phyloP scores from a whole-genome alignment of 2,329 filamentous ascomycete genomes.

The Raffaelea ambrosiae region DNA sequence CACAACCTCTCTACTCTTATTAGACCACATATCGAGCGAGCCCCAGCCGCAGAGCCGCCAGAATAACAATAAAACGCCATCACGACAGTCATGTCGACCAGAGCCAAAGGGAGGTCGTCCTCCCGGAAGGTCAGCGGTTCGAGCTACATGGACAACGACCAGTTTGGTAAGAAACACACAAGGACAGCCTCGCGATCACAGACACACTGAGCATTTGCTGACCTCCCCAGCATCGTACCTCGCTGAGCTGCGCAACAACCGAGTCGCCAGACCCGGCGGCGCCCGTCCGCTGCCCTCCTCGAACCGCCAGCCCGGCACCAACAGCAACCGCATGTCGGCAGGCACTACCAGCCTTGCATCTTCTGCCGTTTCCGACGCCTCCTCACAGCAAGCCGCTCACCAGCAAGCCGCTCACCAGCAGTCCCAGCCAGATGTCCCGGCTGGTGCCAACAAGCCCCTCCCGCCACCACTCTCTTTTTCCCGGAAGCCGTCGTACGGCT shows the following conservation, averaged over 20 bases:
- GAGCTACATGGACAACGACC: constrained; percentile 57
- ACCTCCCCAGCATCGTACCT: constrained; percentile 57
- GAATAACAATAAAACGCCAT: too few relatives aligned
- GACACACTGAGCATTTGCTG: not conserved
- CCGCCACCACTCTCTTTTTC: not conserved
- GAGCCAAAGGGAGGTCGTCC: constrained; percentile 22
- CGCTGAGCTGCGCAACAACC: constrained; percentile 60
- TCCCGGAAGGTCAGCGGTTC: constrained; percentile 51
- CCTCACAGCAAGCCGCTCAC: constrained; percentile 15
- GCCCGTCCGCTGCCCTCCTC: constrained; percentile 52
- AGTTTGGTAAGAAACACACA: constrained; percentile 51
- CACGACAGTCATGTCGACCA: constrained; percentile 20
- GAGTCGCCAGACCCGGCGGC: constrained; percentile 59
- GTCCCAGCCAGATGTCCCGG: constrained; percentile 18
- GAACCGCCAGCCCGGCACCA: not conserved
- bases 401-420: constrained; percentile 24
- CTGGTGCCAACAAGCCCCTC: too few relatives aligned
- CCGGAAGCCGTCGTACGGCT: constrained; percentile 15
- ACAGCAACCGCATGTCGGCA: not conserved
- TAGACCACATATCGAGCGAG: not conserved
- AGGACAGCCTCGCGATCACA: not conserved
- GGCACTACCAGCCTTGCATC: not conserved
- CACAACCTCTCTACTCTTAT: not conserved
- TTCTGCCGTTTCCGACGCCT: not conserved
- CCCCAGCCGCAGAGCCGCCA: too few relatives aligned